Evolutionary conservation across 1,284 basidiomycete genomes (phyloP), one percentile per base, ranked within the genome.

Genomic region (Naganishia cerealis): DNA sequence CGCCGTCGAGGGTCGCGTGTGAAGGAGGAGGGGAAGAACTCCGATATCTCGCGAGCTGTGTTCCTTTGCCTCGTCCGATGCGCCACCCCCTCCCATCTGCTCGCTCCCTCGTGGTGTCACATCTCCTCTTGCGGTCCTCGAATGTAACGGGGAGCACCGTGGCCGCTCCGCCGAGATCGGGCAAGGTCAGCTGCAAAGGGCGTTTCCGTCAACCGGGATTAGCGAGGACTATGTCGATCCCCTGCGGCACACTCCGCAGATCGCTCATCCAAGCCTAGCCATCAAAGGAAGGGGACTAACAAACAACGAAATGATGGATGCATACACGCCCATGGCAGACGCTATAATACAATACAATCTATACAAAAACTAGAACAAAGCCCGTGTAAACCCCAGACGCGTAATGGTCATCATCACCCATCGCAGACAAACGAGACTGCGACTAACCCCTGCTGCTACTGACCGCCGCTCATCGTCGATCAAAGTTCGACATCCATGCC

Each of bases 401-500:
- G 15, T 21, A 24, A 52, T 21, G 16, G 26, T 21, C 36, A 21
- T 40, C 33, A 18, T 39, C 15, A 38, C 15, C 15, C 24, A 18
- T 39, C 39, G 33, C 33, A 33, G n/a, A 50, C 46, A 55, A 55
- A 38, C 26, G 50, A 21, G 12, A 26, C 18, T 21, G 26, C 26
- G 26, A 57, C 55, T 57, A 21, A 36, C 33, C 33, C 55, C 33
- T n/a, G 33, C 16, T 36, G n/a, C 24, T 18, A 42, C 24, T 18
- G 26, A 36, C 26, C 40, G 29, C 6, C 29, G 29, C 29, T 33
- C 29, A 6, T 33, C 29, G 29, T 33, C 43, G 13, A 29, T 29
- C 57, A 63, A 4, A 63, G 50, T 38, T 63, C 66, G 24, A 61
- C 52, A 54, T 66, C 67, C 74, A 80, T 75, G 40, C 75, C 74